Percentiles rank a stretch among this genome's conserved stretches.
These are phyloP conservation scores for Ganoderma sinense DNA, from an alignment of 1,284 basidiomycete genomes.

Conservation along the genomic window DNA sequence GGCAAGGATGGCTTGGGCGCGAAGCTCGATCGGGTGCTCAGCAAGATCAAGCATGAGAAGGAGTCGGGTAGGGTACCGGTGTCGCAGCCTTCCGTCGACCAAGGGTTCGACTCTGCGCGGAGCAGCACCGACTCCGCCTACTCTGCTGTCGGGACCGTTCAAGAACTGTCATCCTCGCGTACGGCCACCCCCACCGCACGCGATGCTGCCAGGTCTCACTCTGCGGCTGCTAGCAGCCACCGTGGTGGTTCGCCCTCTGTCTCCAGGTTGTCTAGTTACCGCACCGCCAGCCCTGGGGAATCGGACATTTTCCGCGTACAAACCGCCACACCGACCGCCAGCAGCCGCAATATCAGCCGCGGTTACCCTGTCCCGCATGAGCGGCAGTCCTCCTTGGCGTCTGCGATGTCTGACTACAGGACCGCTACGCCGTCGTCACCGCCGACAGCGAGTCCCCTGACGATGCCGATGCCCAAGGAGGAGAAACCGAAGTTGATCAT, in stretches of 20 bases:
- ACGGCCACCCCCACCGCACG: constrained; percentile 39
- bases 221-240: constrained; percentile 33
- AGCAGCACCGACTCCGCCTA: constrained; percentile 65
- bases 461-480: constrained; percentile 13
- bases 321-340: constrained; percentile 34
- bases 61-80: constrained; percentile 34
- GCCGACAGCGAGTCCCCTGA: constrained; percentile 39
- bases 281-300: constrained; percentile 40
- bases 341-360: constrained; percentile 20
- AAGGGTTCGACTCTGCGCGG: constrained; percentile 38
- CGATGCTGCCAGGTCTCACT: constrained; percentile 28
- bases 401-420: constrained; percentile 71
- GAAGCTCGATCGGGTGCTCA: constrained; percentile 81
- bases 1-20: constrained; percentile 69
- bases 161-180: constrained; percentile 30
- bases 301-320: constrained; percentile 34
- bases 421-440: constrained; percentile 48
- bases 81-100: constrained; percentile 32
- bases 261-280: constrained; percentile 39
- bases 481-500: constrained; percentile 50
- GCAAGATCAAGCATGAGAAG: constrained; percentile 70
- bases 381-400: constrained; percentile 69
- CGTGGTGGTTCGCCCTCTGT: constrained; percentile 37
- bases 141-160: constrained; percentile 53
- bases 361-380: constrained; percentile 39